Conservation (phyloP, 768 basidiomycete species). For the Phanerochaete sordida region DNA sequence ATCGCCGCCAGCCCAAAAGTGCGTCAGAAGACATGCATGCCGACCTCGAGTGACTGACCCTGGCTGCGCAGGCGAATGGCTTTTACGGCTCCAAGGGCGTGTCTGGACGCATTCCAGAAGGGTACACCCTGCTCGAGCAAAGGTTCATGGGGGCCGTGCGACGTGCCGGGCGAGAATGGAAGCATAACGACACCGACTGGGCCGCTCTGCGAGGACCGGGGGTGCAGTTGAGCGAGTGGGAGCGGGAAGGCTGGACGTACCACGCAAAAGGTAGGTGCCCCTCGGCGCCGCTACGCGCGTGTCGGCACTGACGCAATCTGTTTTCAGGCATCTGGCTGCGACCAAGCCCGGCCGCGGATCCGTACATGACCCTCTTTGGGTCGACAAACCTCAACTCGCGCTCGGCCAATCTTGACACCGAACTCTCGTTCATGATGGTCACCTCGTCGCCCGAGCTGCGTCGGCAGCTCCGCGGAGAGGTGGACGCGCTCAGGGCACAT, state of each 20-base stretch:
- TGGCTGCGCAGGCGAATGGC: conserved; percentile 76
- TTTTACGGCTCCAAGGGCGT: conserved; percentile 88
- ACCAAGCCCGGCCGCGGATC: conserved; percentile 45
- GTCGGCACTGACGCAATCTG: not conserved
- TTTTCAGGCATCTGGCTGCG: conserved; percentile 83
- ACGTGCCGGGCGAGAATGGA: conserved; percentile 37
- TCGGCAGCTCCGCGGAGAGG: conserved; percentile 48
- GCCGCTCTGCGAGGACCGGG: conserved; percentile 33
- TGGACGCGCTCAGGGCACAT: conserved; percentile 46
- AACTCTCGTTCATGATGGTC: conserved; percentile 83
- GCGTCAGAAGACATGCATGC: conserved; percentile 16
- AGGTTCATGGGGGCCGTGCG: conserved; percentile 70
- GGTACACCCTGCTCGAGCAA: conserved; percentile 85
- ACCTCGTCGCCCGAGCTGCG: conserved; percentile 54
- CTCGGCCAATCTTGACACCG: conserved; percentile 87
- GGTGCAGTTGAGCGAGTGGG: conserved; percentile 85
- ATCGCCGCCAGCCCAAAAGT: conserved; percentile 88
- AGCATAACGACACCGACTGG: conserved; percentile 14
- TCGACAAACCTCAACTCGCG: conserved; percentile 94
- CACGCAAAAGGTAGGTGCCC: conserved; percentile 84
- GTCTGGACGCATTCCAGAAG: conserved; percentile 93
- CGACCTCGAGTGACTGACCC: not conserved
- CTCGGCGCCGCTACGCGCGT: not conserved
- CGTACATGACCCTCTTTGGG: conserved; percentile 81
- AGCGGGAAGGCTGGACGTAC: conserved; percentile 90